Conservation (phyloP, 2,329 filamentous ascomycete genomes). For the Penicillium sp. region DNA sequence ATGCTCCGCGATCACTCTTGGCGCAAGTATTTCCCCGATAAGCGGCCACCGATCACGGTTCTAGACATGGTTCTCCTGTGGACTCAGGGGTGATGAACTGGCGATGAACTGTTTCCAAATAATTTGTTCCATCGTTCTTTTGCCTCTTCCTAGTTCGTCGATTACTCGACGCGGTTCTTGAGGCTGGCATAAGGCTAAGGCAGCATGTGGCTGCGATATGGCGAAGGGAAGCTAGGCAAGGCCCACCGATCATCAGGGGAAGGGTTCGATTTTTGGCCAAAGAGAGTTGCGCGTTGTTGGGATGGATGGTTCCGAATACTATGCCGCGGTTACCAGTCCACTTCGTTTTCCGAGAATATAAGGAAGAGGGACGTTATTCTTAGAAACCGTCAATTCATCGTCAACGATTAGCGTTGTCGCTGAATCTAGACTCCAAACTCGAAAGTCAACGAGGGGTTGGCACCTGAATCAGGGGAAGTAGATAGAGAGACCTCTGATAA, state of each 20-base stretch:
- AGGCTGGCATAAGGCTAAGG: background rate
- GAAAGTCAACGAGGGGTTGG: background rate
- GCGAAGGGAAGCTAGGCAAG: background rate
- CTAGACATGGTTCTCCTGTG: background rate
- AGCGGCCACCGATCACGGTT: background rate
- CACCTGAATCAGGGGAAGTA: background rate
- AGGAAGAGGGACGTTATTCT: constrained; percentile 6
- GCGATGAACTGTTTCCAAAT: background rate
- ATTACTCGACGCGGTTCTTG: background rate
- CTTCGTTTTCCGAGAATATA: background rate
- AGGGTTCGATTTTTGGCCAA: constrained; percentile 8
- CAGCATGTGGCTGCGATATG: background rate
- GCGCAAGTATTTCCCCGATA: background rate
- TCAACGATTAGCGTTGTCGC: constrained; percentile 2
- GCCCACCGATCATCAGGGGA: constrained; percentile 32
- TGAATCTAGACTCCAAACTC: constrained; percentile 3
- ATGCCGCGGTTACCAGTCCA: background rate
- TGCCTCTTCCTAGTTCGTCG: background rate
- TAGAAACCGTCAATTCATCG: constrained; percentile 7
- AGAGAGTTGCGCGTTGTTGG: background rate
- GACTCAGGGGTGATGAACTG: background rate
- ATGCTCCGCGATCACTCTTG: background rate
- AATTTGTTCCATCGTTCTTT: background rate
- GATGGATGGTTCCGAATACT: background rate
- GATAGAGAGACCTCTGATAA: background rate